Percentiles rank a stretch among this genome's conserved stretches.
These are phyloP conservation scores for Astrothelium macrocarpum DNA, from an alignment of 495 filamentous ascomycete genomes.

Conservation along the genomic window DNA sequence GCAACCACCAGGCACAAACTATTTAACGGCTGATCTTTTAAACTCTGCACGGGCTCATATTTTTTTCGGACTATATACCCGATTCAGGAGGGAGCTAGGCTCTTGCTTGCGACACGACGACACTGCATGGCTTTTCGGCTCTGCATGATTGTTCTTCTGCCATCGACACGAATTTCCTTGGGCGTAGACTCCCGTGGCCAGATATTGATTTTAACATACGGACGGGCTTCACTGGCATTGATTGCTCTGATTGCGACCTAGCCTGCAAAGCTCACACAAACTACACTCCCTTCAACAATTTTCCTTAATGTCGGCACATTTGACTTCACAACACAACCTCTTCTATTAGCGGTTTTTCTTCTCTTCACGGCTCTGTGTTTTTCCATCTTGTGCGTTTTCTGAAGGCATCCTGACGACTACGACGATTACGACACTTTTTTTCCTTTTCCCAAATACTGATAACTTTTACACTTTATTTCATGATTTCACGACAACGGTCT, in stretches of 20 bases:
- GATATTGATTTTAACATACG: not conserved
- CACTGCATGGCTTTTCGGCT: not conserved
- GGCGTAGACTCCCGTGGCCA: not conserved
- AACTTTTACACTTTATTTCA: conserved; percentile 6
- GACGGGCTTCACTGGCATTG: not conserved
- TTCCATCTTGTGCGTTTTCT: not conserved
- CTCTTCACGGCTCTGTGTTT: conserved; percentile 2
- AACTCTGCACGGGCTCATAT: not conserved
- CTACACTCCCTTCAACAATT: conserved; percentile 1
- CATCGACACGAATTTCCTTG: conserved; percentile 2
- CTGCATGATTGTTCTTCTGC: not conserved
- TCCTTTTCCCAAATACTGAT: not conserved
- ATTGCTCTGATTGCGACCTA: not conserved
- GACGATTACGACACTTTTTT: not conserved
- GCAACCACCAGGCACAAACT: too few relatives aligned
- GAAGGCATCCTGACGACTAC: not conserved
- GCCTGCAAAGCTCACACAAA: not conserved
- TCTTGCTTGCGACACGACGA: not conserved
- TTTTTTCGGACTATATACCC: not conserved
- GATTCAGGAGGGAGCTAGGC: not conserved
- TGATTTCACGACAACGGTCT: conserved; percentile 2
- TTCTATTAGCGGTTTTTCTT: not conserved
- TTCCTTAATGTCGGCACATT: not conserved
- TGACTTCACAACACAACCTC: not conserved
- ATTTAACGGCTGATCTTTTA: not conserved